Conservation (phyloP, 108 stramenopile genomes). For the Fragilaria crotonensis region DNA sequence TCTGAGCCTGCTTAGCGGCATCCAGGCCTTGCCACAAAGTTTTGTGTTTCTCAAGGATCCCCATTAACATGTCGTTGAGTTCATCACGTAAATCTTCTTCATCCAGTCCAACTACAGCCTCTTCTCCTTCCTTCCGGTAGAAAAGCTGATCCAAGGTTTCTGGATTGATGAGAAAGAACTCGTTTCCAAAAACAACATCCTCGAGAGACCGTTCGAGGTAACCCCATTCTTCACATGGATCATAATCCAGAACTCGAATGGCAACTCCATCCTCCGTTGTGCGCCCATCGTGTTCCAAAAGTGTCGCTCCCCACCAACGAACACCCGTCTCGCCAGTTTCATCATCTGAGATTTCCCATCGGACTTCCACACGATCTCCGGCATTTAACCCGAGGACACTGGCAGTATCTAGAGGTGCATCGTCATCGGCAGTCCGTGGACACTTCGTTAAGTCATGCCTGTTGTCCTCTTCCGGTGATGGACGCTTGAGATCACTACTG, state of each 20-base stretch:
- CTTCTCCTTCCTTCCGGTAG: neutral
- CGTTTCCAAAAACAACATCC: slow-evolving; percentile 46
- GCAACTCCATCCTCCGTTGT: slow-evolving; percentile 32
- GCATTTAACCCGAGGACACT: slow-evolving; percentile 22
- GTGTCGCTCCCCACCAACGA: slow-evolving; percentile 50
- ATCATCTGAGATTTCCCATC: slow-evolving; percentile 36
- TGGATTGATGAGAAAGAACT: slow-evolving; percentile 13
- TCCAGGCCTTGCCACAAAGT: slow-evolving; percentile 14
- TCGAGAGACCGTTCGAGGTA: slow-evolving; percentile 43
- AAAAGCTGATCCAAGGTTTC: neutral
- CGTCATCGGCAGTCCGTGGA: too few relatives aligned
- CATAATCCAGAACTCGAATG: slow-evolving; percentile 42
- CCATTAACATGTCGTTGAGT: slow-evolving; percentile 29
- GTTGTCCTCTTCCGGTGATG: too few relatives aligned
- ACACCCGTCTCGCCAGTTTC: slow-evolving; percentile 9
- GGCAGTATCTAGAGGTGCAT: slow-evolving; percentile 36
- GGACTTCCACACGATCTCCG: slow-evolving; percentile 47
- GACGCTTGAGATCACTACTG: too few relatives aligned
- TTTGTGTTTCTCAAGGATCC: slow-evolving; percentile 22
- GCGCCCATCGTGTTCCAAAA: slow-evolving; percentile 39
- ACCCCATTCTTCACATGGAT: slow-evolving; percentile 35
- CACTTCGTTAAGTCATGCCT: too few relatives aligned
- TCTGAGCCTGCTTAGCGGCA: slow-evolving; percentile 29
- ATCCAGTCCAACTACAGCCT: slow-evolving; percentile 5
- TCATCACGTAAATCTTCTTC: slow-evolving; percentile 26